Evolutionary conservation across 2,329 filamentous ascomycete species (phyloP), one percentile per base, ranked within the genome.

Genomic region (Coniochaeta prunicola): DNA sequence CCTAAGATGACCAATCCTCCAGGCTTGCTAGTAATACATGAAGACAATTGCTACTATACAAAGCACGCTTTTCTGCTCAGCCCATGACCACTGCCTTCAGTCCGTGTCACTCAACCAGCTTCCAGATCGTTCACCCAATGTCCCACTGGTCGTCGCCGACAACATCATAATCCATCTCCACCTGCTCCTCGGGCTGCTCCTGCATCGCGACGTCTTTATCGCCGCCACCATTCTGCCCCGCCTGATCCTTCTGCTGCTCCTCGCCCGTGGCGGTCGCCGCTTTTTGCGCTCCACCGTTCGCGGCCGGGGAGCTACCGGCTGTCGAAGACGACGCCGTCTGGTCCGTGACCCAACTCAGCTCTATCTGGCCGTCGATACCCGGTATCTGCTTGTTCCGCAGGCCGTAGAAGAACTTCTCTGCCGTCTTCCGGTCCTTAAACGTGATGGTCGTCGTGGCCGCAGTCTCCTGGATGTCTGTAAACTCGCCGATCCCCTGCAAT

Each of bases 341-440:
- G 19, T 42, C 36, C n/a, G 64, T 63, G 26, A 77, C 78, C 90
- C 90, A 93, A 1, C 81, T 71, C 40, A 90, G 70, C 58, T 90
- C 85, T 13, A 91, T 76, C 53, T 81, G 81, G 45, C 82, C 85
- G 1, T 79, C 74, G 12, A 90, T 73, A 7, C 84, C 82, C 0
- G 86, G 84, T 42, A 92, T 82, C 21, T 80, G 74, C 48, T 79
- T 79, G 53, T 77, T 77, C 53, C 81, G 69, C n/a, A 84, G 73
- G 30, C 81, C 77, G 65, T 83, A 82, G 74, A 81, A 83, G 65
- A 88, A 87, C 63, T 80, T 85, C 69, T 93, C 90, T 4, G 88
- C 90, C 15, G 87, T 87, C 68, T 83, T 84, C 59, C 86, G 83
- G 66, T 89, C 85, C 59, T 83, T 84, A 69, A 89, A 89, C 6